Base-by-base conservation (phyloP, 257 asterid genomes). In the Echium plantagineum region DNA sequence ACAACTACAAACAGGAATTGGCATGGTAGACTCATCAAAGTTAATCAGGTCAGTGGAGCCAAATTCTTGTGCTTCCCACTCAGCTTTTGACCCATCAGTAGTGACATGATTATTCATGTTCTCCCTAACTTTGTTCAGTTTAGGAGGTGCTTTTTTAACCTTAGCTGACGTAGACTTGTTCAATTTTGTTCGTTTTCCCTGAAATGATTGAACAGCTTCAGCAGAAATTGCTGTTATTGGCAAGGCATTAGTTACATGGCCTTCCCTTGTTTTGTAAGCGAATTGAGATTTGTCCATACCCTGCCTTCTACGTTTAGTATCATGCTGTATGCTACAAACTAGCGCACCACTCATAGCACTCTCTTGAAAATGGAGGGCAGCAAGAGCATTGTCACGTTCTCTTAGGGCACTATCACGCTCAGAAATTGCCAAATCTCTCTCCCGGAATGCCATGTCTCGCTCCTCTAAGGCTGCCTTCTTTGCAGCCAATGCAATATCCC, bases 281-380 rank as follows among this genome's bases (percentile, higher is more conserved):
- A 83, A 70, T 28, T 75, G 77, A 17, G 62, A 60, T 30, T 15
- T 66, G 64, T 47, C 58, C 68, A 62, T 28, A 53, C 69, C 66
- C 54, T 64, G 80, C 55, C 69, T 65, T 38, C 65, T 35, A 61
- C 79, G 82, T 60, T 83, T 86, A 18, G 66, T 35, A 65, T 81
- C 86, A 26, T 74, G 72, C 9, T 30, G 64, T 60, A 66, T 63
- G 63, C 74, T 72, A 53, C 66, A 21, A 32, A 66, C 67, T 47
- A 83, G 52, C 32, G 75, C 54, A 28, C 75, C 73, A 26, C 30
- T 72, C 74, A 78, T 71, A 38, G 85, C 64, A 53, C 72, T 83
- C 74, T 87, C 90, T n/a, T 80, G 89, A 66, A 87, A 87, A 49
- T 79, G 90, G 63, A 87, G 96, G 64, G 96, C 94, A 30, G 96